These are phyloP conservation scores for Microcera coccophila DNA, from an alignment of 2,329 filamentous ascomycete genomes.

Conservation along the genomic window DNA sequence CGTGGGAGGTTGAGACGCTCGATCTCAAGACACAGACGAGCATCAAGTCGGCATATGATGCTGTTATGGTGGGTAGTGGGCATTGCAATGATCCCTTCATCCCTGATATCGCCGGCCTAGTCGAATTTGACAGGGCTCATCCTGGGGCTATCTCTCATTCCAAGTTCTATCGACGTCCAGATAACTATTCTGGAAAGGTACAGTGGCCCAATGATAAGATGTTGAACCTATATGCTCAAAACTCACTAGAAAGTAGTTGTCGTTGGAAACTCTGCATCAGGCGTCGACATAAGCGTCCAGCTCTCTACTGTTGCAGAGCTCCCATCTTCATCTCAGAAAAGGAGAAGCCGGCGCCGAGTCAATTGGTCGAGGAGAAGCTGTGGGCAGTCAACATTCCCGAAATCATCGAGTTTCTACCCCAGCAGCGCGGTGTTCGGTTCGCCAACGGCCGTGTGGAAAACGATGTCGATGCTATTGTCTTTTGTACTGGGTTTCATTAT, in stretches of 20 bases:
- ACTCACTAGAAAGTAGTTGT: constrained; percentile 54
- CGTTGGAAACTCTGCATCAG: constrained; percentile 68
- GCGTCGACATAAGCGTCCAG: constrained; percentile 65
- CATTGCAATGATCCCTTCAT: constrained; percentile 60
- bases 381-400: constrained; percentile 37
- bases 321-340: constrained; percentile 56
- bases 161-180: constrained; percentile 59
- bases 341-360: constrained; percentile 26
- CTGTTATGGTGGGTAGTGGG: constrained; percentile 59
- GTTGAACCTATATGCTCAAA: background rate
- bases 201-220: background rate
- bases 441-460: constrained; percentile 58
- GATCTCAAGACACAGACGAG: constrained; percentile 27
- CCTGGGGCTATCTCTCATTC: constrained; percentile 56
- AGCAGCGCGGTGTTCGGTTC: constrained; percentile 56
- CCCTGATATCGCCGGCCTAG: constrained; percentile 53
- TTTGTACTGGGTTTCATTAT: constrained; percentile 85
- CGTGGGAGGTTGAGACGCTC: constrained; percentile 44
- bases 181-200: constrained; percentile 33
- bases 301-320: constrained; percentile 51
- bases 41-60: constrained; percentile 48
- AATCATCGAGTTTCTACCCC: constrained; percentile 44
- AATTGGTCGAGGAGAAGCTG: constrained; percentile 23
- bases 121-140: constrained; percentile 47
- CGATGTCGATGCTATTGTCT: constrained; percentile 69